phyloP scores from a whole-genome alignment of 2,329 filamentous ascomycete species.

The Colletotrichum somersetense region DNA sequence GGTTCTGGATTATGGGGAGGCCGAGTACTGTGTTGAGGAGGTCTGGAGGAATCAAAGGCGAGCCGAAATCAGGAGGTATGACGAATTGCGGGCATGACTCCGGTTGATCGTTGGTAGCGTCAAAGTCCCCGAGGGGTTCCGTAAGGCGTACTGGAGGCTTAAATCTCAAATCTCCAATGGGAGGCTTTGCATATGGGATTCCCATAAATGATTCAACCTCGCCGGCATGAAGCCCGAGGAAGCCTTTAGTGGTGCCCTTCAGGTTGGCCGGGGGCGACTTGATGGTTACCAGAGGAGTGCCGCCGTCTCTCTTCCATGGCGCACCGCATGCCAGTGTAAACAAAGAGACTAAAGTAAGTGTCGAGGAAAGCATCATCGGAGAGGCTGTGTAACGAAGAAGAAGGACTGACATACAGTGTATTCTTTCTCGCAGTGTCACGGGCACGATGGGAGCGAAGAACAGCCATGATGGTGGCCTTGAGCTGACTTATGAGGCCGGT shows the following conservation, averaged over 20 bases:
- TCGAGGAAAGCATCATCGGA: constrained; percentile 7
- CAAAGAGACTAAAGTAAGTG: neutral
- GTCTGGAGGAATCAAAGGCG: constrained; percentile 46
- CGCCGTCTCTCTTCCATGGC: constrained; percentile 9
- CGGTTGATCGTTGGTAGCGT: constrained; percentile 58
- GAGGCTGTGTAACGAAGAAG: neutral
- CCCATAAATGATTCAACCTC: constrained; percentile 68
- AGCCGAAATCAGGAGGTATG: constrained; percentile 42
- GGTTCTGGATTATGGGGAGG: constrained; percentile 21
- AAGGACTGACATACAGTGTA: neutral
- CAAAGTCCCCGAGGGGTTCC: constrained; percentile 45
- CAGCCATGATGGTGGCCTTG: neutral
- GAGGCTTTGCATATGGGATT: constrained; percentile 69
- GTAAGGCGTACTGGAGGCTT: constrained; percentile 54
- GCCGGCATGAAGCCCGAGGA: constrained; percentile 27
- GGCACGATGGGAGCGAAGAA: neutral
- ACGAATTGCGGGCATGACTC: constrained; percentile 48
- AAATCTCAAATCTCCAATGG: constrained; percentile 63
- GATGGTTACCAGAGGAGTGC: constrained; percentile 26
- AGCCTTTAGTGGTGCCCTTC: constrained; percentile 29
- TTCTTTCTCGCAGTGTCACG: neutral
- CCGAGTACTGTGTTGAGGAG: constrained; percentile 30
- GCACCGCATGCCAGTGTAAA: constrained; percentile 7
- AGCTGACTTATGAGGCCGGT: constrained; percentile 11
- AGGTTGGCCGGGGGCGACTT: constrained; percentile 30